A percentile compares a stretch with the other conserved stretches of the same genome.
Evolutionary conservation across 768 basidiomycete genomes (phyloP).

Genomic region (Trametes maxima): DNA sequence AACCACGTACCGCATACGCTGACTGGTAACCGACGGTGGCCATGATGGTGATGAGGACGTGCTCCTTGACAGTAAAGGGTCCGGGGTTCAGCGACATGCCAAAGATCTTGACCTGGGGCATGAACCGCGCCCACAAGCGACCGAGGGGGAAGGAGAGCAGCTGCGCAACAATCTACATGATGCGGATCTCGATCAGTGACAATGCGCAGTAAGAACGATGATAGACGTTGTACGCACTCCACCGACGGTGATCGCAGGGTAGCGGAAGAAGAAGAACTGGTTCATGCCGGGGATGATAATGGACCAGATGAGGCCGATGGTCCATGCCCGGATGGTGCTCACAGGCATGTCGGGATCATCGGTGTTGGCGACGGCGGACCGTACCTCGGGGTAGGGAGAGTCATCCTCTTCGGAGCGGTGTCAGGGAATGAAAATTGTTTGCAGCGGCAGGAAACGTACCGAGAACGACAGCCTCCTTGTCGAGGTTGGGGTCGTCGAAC

Average conservation of each 20-base stretch:
- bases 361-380: constrained; percentile 51
- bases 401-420: constrained; percentile 39
- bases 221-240: constrained; percentile 25
- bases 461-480: constrained; percentile 31
- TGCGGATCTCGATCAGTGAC: constrained; percentile 5
- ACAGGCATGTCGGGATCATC: constrained; percentile 47
- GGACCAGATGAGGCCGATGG: constrained; percentile 47
- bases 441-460: constrained; percentile 14
- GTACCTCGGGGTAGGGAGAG: constrained; percentile 57
- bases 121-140: constrained; percentile 54
- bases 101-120: constrained; percentile 56
- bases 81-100: constrained; percentile 63
- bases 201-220: constrained; percentile 1
- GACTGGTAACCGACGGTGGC: constrained; percentile 37
- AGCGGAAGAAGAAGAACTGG: constrained; percentile 78
- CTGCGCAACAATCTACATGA: constrained; percentile 57
- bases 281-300: constrained; percentile 72
- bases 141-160: constrained; percentile 69
- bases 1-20: constrained; percentile 36
- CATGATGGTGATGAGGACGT: constrained; percentile 54
- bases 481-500: constrained; percentile 40
- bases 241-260: constrained; percentile 45
- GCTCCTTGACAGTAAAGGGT: constrained; percentile 76
- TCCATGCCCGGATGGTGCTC: constrained; percentile 41
- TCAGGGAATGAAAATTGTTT: neutral